Percentiles rank a stretch among this genome's conserved stretches.
Evolutionary conservation across 106 monocot species (phyloP).

Genomic region (Platanthera guangdongensis): DNA sequence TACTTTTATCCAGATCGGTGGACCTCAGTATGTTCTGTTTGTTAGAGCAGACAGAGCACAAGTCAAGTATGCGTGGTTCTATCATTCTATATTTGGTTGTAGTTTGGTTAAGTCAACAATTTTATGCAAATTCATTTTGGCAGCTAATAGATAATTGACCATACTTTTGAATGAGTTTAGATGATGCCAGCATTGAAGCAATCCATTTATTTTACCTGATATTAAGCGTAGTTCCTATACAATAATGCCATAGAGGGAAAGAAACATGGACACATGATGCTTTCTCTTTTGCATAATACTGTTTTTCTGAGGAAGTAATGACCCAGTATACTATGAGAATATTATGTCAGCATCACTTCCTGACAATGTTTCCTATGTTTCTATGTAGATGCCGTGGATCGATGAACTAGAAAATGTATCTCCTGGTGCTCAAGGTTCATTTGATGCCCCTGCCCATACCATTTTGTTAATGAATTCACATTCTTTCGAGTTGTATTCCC

Average conservation of each 20-base stretch:
- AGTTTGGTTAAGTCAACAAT: not conserved
- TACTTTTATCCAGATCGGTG: not conserved
- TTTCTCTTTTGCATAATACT: not conserved
- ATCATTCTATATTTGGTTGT: not conserved
- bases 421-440: conserved; percentile 7
- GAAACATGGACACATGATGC: not conserved
- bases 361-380: not conserved
- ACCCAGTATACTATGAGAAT: not conserved
- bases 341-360: not conserved
- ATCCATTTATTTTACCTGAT: not conserved
- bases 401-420: conserved; percentile 28
- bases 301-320: not conserved
- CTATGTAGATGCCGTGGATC: conserved; percentile 50
- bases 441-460: not conserved
- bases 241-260: not conserved
- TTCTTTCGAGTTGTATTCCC: not conserved
- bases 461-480: conserved; percentile 1
- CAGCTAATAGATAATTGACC: conserved; percentile 1
- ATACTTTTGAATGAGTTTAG: not conserved
- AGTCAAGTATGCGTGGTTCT: not conserved
- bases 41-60: not conserved
- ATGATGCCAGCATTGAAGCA: not conserved
- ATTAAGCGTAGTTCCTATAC: not conserved
- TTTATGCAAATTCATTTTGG: not conserved
- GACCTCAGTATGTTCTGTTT: not conserved